Conservation (phyloP, 2,329 filamentous ascomycete genomes). For the Sordariomycetes sp. region DNA sequence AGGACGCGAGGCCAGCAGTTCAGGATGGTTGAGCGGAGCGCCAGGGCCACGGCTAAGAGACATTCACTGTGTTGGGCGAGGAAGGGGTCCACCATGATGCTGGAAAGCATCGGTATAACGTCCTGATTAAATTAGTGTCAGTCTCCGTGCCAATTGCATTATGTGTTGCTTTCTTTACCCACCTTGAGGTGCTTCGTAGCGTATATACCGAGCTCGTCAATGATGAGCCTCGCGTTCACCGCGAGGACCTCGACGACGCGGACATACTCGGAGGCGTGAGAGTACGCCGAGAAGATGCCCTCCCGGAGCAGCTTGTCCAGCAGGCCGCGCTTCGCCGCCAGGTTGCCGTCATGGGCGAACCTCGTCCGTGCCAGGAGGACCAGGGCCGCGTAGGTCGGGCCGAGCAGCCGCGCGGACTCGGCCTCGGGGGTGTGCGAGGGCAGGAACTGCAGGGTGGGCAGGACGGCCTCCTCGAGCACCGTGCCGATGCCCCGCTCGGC, state of each 20-base stretch:
- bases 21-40: constrained; percentile 46
- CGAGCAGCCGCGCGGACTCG: constrained; percentile 56
- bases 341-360: constrained; percentile 13
- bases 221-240: constrained; percentile 31
- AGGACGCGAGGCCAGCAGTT: constrained; percentile 65
- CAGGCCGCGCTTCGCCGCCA: constrained; percentile 23
- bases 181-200: constrained; percentile 59
- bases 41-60: constrained; percentile 38
- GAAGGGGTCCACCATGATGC: constrained; percentile 60
- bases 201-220: constrained; percentile 49
- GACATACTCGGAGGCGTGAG: constrained; percentile 48
- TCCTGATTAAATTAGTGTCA: constrained; percentile 30
- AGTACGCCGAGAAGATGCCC: constrained; percentile 42
- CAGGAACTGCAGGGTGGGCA: constrained; percentile 64
- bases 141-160: neutral
- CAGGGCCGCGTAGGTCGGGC: constrained; percentile 55
- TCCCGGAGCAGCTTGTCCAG: constrained; percentile 45
- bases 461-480: constrained; percentile 59
- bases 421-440: constrained; percentile 66
- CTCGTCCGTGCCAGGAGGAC: constrained; percentile 41
- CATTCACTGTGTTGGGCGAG: constrained; percentile 41
- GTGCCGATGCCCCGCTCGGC: constrained; percentile 51
- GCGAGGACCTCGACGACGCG: constrained; percentile 47
- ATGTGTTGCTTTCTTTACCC: constrained; percentile 3
- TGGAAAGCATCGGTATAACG: constrained; percentile 55